Conservation (phyloP, 2,329 filamentous ascomycete species). For the Parafenestella ontariensis region DNA sequence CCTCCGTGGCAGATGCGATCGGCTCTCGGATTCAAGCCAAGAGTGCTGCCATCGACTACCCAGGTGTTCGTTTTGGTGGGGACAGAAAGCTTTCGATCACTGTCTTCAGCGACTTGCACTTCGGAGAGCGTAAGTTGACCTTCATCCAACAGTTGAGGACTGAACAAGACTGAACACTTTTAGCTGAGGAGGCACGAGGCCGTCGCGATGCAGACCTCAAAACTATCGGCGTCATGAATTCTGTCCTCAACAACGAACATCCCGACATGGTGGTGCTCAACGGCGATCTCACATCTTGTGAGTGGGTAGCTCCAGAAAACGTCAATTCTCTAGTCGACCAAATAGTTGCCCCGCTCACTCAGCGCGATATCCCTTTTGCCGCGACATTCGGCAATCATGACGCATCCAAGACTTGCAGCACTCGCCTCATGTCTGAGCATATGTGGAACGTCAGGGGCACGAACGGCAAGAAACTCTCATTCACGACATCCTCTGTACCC, state of each 20-base stretch:
- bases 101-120: constrained; percentile 74
- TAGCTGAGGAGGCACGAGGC: constrained; percentile 15
- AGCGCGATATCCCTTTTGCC: constrained; percentile 66
- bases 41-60: constrained; percentile 16
- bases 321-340: constrained; percentile 31
- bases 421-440: constrained; percentile 29
- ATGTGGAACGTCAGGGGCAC: constrained; percentile 57
- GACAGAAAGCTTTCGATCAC: constrained; percentile 57
- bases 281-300: constrained; percentile 74
- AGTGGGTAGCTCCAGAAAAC: constrained; percentile 45
- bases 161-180: constrained; percentile 4
- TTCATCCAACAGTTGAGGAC: constrained; percentile 11
- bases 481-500: constrained; percentile 54
- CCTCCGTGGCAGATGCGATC: constrained; percentile 7
- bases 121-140: constrained; percentile 66
- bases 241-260: constrained; percentile 63
- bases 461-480: constrained; percentile 50
- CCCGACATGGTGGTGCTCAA: constrained; percentile 72
- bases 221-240: constrained; percentile 63
- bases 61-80: constrained; percentile 31
- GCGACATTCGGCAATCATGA: constrained; percentile 78
- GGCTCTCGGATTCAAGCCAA: constrained; percentile 1
- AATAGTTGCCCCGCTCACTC: constrained; percentile 56
- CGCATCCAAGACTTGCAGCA: constrained; percentile 34
- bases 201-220: constrained; percentile 61